Percentiles rank a stretch among this genome's conserved stretches.
Evolutionary conservation across 1,139 yeast species (phyloP).

Genomic region (Yamadazyma songkhlaensis): DNA sequence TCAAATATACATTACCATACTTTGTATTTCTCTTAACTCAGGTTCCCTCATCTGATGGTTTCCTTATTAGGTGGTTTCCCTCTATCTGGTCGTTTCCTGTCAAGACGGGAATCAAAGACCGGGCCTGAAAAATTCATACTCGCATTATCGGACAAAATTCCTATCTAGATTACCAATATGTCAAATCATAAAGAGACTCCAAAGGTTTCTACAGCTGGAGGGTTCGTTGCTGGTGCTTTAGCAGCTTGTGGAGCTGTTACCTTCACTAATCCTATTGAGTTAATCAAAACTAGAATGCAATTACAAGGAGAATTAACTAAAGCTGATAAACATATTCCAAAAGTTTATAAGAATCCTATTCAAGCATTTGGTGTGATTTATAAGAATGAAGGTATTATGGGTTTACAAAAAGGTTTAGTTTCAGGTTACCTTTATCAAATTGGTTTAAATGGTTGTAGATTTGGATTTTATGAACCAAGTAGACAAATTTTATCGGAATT

Average conservation of each 20-base stretch:
- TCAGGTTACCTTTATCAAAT: constrained; percentile 87
- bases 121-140: background rate
- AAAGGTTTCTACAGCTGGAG: constrained; percentile 65
- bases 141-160: too few relatives aligned
- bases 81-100: too few relatives aligned
- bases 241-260: constrained; percentile 99
- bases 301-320: constrained; percentile 85
- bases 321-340: constrained; percentile 44
- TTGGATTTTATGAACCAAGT: constrained; percentile 90
- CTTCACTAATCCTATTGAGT: constrained; percentile 91
- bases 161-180: background rate
- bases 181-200: constrained; percentile 13
- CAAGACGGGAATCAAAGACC: background rate
- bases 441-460: constrained; percentile 88
- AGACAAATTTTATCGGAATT: constrained; percentile 57
- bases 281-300: constrained; percentile 94
- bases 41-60: too few relatives aligned
- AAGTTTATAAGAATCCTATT: constrained; percentile 72
- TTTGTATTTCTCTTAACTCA: too few relatives aligned
- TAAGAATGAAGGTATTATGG: constrained; percentile 79
- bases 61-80: too few relatives aligned
- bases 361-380: constrained; percentile 80
- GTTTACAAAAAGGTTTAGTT: constrained; percentile 82
- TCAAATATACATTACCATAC: too few relatives aligned
- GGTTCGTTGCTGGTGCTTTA: constrained; percentile 87